Evolutionary conservation across 129 eudicot species (phyloP), one percentile per base, ranked within the genome.

Genomic region (Deinandra increscens): DNA sequence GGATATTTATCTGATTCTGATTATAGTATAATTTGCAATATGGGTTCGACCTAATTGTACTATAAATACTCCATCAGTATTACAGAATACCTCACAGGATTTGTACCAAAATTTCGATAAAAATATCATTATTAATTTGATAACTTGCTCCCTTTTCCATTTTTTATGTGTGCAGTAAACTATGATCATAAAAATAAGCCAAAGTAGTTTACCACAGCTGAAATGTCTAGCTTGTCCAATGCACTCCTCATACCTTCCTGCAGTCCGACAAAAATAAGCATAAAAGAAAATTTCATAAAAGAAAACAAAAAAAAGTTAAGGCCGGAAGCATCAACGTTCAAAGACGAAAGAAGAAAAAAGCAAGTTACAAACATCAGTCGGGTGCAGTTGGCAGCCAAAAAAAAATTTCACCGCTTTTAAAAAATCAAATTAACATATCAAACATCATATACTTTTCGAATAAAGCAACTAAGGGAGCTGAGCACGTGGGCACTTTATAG

Each of bases 181-280:
- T 38, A 44, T 41, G 59, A 66, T n/a, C 13, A 44, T 36, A 18
- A 59, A 36, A 60, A 26, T 12, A 64, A 68, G 58, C 18, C 18
- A 9, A 70, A 59, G 51, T 59, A 51, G 37, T 46, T 78, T 84
- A 91, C 97, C 97, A 91, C 97, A 46, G 96, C 80, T 39, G 69
- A 41, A 19, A 91, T 86, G 31, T 79, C 66, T 51, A 86, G 73
- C 62, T 84, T 79, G 71, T 50, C 69, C 78, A 91, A 70, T 37
- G 85, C 86, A 70, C 65, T 78, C 71, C 72, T 78, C 48, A 86
- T 80, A 49, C 55, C 91, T 78, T 84, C 87, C 96, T 88, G 88
- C 80, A 78, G 64, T 56, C 26, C 11, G 22, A 74, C 14, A 31
- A 11, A 49, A 33, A 60, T 29, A 15, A 60, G 41, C 74, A 80